Base-by-base conservation (phyloP, 1,284 basidiomycete genomes). In the Lentinula novae-zelandiae region DNA sequence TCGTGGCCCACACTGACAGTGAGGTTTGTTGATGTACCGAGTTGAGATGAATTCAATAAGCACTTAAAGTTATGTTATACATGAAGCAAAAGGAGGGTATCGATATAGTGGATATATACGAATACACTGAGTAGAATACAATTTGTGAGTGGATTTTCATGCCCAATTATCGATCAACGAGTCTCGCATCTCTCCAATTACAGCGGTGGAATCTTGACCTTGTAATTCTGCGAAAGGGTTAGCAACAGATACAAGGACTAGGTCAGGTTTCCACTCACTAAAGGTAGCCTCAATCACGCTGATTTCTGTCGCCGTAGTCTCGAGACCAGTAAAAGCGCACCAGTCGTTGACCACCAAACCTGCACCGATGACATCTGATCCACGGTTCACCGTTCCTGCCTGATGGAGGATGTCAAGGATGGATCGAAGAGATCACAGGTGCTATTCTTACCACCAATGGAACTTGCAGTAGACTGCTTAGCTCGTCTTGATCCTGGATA, bases 291-390 rank as follows among this genome's bases (percentile, higher is more conserved):
- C 97, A 67, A 99, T 97, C 56, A 99, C 97, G 69, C 90, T 93
- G 73, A 98, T 93, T 77, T 99, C 97, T 57, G 96, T 98, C 17
- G 97, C 97, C 22, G 96, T 98, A 60, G 96, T 97, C 72, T 98
- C 95, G 48, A 96, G 82, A 46, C 95, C 95, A 34, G 93, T 94
- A 76, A 99, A 99, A 15, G 97, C 96, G 77, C 92, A 95, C 95
- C 96, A 99, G 75, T 99, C 96, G 72, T 99, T 99, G 63, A 98
- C 97, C 60, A 99, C 93, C 55, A 99, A 81, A 27, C 97, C 97
- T 6, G 96, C 97, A 54, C 97, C 97, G 67, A 99, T 91, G 49
- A 99, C 93, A 69, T 98, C 96, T 54, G 95, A 97, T 69, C 96
- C 96, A 71, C 97, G 90, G 77, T 99, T 99, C 60, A 99, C 94